phyloP scores from a whole-genome alignment of 2,329 filamentous ascomycete genomes.

The Metarhizium robertsii region DNA sequence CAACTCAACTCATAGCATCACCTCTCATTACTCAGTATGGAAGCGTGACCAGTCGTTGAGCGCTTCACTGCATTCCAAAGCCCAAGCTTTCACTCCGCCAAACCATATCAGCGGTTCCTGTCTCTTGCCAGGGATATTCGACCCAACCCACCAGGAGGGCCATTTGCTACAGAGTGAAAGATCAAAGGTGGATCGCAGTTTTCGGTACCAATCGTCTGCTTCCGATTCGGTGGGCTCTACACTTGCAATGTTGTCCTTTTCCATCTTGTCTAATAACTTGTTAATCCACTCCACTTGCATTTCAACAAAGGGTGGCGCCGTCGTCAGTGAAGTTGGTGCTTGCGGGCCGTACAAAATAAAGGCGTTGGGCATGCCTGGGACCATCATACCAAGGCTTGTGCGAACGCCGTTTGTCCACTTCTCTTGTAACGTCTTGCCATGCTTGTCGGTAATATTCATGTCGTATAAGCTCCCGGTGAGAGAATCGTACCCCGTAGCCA shows the following conservation, averaged over 20 bases:
- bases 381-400: slow-evolving; percentile 15
- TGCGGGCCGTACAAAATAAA: slow-evolving; percentile 17
- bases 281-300: slow-evolving; percentile 12
- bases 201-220: neutral
- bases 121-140: slow-evolving; percentile 8
- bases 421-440: slow-evolving; percentile 7
- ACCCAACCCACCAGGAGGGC: slow-evolving; percentile 10
- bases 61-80: neutral
- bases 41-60: slow-evolving; percentile 2
- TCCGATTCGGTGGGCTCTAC: neutral
- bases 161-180: slow-evolving; percentile 1
- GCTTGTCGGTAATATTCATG: slow-evolving; percentile 12
- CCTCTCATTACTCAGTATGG: neutral
- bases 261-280: slow-evolving; percentile 9
- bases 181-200: neutral
- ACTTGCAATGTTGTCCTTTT: neutral
- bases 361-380: slow-evolving; percentile 11
- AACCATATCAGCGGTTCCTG: slow-evolving; percentile 9
- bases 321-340: slow-evolving; percentile 10
- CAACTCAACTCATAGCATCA: neutral
- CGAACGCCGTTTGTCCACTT: slow-evolving; percentile 10
- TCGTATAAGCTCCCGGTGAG: slow-evolving; percentile 13
- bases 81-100: slow-evolving; percentile 1
- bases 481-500: slow-evolving; percentile 13
- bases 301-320: slow-evolving; percentile 14